Conservation (phyloP, 2,329 filamentous ascomycete species). For the Lasiodiplodia citricola region DNA sequence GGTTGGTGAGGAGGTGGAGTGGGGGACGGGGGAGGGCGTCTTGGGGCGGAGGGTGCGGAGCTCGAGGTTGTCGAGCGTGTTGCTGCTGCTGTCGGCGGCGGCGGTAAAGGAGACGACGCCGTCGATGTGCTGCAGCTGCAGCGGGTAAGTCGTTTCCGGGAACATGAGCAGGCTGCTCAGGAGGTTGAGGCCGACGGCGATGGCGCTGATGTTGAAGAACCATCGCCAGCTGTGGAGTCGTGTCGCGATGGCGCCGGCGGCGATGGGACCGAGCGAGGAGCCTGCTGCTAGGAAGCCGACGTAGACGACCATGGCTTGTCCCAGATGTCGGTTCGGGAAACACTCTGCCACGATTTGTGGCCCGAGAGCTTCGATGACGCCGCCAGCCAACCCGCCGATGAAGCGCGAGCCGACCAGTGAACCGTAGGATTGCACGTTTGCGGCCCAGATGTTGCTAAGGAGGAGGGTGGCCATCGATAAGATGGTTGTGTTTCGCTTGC, state of each 20-base stretch:
- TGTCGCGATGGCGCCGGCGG: background rate
- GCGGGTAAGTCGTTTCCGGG: background rate
- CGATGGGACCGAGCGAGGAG: background rate
- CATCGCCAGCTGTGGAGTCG: background rate
- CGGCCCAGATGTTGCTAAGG: background rate
- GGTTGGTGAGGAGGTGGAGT: background rate
- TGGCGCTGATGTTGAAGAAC: constrained; percentile 7
- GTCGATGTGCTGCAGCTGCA: background rate
- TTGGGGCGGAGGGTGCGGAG: background rate
- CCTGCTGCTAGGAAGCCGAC: constrained; percentile 1
- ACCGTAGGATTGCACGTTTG: background rate
- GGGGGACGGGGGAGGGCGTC: background rate
- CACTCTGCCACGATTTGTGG: background rate
- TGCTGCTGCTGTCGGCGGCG: background rate
- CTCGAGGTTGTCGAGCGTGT: background rate
- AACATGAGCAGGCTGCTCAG: background rate
- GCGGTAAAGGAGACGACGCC: background rate
- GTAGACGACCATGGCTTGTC: background rate
- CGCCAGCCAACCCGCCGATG: background rate
- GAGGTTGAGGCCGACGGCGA: background rate
- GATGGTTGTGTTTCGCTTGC: background rate
- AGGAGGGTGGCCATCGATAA: background rate
- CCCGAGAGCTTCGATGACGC: background rate
- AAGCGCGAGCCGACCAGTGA: constrained; percentile 1
- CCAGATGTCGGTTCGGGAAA: background rate